Evolutionary conservation across 2,329 filamentous ascomycete species (phyloP), one percentile per base, ranked within the genome.

Genomic region (Alternaria ventricosa): DNA sequence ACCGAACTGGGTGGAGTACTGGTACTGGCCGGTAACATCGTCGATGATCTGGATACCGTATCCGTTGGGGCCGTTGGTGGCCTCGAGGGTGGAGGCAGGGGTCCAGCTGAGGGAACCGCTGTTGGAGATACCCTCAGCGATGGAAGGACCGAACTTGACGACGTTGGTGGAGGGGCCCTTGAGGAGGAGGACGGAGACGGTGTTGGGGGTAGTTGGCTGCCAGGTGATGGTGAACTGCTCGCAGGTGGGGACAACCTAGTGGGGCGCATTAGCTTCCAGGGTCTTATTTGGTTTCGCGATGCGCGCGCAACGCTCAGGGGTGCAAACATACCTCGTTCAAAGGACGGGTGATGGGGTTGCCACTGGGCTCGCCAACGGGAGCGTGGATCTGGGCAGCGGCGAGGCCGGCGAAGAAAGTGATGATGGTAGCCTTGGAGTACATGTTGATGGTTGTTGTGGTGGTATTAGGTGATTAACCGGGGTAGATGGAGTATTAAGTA

Each of bases 41-140:
- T 86, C 87, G 69, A 90, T 86, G 71, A 90, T 79, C 76, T 89
- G 83, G 74, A 90, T 81, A 65, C 88, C 88, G 80, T 89, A 90
- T 79, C 83, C 84, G 70, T 82, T 83, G 66, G 74, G 75, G 65
- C 86, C 84, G 28, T 22, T n/a, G 22, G 65, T 65, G 20, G 70
- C 75, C 71, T 83, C 80, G 63, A 89, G 84, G 45, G 74, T 66
- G 58, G 82, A 75, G 64, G 80, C 71, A 45, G 86, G 86, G 46
- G 84, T 87, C 87, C 87, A 90, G 61, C 66, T 51, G 82, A 82
- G 89, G 66, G 71, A 75, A 63, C 88, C 88, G 62, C 75, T 82
- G 85, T 90, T 90, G 73, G 77, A 66, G 77, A 87, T 86, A 67
- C 78, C 75, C 76, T 87, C 84, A 22, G 70, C 76, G 64, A 82